Evolutionary conservation across 352 stramenopile species (phyloP), one percentile per base, ranked within the genome.

Genomic region (Pythium rhizo-oryzae): DNA sequence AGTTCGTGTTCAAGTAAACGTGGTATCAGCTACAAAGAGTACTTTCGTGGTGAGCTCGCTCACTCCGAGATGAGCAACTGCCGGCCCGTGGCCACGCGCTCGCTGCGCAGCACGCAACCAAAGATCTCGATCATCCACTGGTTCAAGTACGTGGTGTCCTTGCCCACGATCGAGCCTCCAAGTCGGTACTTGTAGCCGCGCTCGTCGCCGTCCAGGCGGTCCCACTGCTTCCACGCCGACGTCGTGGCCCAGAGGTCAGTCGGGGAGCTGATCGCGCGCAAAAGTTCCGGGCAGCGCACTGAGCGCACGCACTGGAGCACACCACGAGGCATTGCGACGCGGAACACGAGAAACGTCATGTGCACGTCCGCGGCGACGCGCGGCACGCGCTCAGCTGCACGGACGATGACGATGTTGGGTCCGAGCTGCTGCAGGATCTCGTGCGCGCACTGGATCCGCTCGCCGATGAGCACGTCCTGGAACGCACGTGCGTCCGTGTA

Each of bases 201-300:
- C 6, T 15, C 5, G 33, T 56, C 25, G 4, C 19, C 13, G 21
- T 64, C 24, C 18, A 64, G 44, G 4, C 25, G 19, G 9, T 64
- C 58, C 39, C 39, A 64, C 46, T 25, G 25, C 41, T 55, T 57
- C 59, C 59, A 66, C 16, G 28, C 28, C 2, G 6, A 33, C 28
- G 28, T 33, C 28, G 28, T 61, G 19, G 35, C 28, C 55, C 35
- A 21, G 11, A 23, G 28, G 28, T 33, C 28, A 7, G 28, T 33
- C 3, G 28, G 28, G 28, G 28, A 33, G 28, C 28, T 7, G 35
- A 62, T 21, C 25, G 25, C 37, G 35, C 12, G 8, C 23, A 55
- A 8, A 11, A 55, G 24, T 13, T 55, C 49, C 3, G 23, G 24
- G 23, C 49, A 55, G 19, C 24, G 7, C 5, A 55, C 37, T 11